Evolutionary conservation across 1,284 basidiomycete species (phyloP).

Genomic region (Cryptococcus floricola): DNA sequence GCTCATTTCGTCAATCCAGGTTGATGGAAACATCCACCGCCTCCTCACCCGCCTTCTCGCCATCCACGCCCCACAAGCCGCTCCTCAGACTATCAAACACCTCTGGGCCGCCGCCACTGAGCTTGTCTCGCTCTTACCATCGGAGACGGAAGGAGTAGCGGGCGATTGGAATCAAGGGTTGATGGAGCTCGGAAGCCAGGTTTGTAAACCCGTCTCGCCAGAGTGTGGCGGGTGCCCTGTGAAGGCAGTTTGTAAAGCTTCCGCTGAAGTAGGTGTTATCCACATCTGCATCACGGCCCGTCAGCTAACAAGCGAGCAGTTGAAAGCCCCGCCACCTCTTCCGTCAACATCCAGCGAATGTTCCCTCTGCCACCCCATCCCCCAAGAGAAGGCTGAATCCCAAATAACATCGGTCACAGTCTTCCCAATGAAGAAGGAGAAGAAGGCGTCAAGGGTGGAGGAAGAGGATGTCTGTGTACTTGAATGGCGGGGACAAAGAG

Average conservation of each 20-base stretch:
- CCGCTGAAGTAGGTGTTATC: conserved; percentile 47
- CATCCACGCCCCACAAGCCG: conserved; percentile 72
- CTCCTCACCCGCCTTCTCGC: conserved; percentile 76
- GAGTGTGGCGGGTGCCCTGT: conserved; percentile 70
- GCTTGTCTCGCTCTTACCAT: conserved; percentile 58
- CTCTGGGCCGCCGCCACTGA: conserved; percentile 74
- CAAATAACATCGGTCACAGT: conserved; percentile 55
- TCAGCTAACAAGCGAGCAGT: conserved; percentile 17
- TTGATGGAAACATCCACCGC: conserved; percentile 88
- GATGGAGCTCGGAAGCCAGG: conserved; percentile 70
- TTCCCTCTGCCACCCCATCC: conserved; percentile 65
- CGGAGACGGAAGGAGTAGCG: conserved; percentile 45
- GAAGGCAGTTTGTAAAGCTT: conserved; percentile 63
- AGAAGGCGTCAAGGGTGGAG: conserved; percentile 80
- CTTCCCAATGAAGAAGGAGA: conserved; percentile 82
- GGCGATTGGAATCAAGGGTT: conserved; percentile 80
- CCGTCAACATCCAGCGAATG: conserved; percentile 51
- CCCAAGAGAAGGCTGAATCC: conserved; percentile 28
- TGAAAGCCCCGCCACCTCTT: conserved; percentile 52
- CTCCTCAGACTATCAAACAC: conserved; percentile 68
- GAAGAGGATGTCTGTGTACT: conserved; percentile 78
- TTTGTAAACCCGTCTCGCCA: conserved; percentile 80
- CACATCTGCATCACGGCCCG: background rate
- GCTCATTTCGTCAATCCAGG: conserved; percentile 49
- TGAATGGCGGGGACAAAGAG: conserved; percentile 60